These are phyloP conservation scores for Pythium coloratum DNA, from an alignment of 352 stramenopile species.

Conservation along the genomic window DNA sequence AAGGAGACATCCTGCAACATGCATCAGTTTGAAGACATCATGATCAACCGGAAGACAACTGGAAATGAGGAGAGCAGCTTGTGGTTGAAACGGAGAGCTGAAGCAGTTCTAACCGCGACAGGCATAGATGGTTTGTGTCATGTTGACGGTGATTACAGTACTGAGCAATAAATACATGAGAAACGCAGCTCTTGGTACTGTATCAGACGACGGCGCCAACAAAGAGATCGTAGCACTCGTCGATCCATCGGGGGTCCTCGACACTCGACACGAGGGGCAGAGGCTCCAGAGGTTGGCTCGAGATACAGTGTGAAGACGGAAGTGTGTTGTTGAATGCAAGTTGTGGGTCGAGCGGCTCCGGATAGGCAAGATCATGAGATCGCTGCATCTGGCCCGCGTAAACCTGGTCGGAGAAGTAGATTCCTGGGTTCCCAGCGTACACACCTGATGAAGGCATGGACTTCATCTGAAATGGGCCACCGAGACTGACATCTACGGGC, in stretches of 20 bases:
- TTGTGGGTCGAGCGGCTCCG: neutral
- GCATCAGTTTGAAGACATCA: neutral
- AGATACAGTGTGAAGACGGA: neutral
- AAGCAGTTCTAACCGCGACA: neutral
- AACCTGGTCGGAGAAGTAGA: neutral
- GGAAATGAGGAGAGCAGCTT: neutral
- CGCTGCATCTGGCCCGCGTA: neutral
- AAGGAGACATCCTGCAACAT: neutral
- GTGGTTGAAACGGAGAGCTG: neutral
- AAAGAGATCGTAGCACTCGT: conserved; percentile 1
- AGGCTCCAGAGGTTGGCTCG: neutral
- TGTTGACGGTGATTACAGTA: neutral
- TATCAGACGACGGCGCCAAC: neutral
- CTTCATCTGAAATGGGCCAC: neutral
- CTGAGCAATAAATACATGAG: neutral
- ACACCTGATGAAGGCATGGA: neutral
- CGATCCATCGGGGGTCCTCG: neutral
- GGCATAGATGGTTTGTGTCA: neutral
- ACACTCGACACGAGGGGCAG: neutral
- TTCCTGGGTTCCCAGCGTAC: neutral
- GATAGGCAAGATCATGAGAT: neutral
- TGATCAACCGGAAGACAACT: neutral
- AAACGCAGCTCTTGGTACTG: neutral
- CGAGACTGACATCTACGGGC: neutral
- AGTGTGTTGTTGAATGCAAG: neutral